A percentile compares a stretch with the other conserved stretches of the same genome.
Conservation (phyloP, 2,329 filamentous ascomycete genomes). For the Sclerotinia trifoliorum region DNA sequence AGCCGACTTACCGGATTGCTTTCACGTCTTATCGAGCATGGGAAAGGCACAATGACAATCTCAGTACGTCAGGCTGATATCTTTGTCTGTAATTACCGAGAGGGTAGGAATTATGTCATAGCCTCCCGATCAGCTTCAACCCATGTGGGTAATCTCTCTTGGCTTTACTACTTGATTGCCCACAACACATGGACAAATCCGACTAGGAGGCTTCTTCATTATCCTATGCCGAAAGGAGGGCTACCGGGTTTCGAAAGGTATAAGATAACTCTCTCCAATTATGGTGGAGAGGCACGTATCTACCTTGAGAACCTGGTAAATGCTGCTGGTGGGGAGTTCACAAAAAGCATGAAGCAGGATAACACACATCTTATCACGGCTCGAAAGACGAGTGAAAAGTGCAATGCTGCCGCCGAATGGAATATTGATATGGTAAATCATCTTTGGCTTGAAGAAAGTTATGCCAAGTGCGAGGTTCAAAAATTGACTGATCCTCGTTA, state of each 20-base stretch:
- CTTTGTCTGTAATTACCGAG: conserved; percentile 83
- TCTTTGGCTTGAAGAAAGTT: conserved; percentile 96
- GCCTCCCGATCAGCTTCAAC: conserved; percentile 71
- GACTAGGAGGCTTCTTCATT: conserved; percentile 79
- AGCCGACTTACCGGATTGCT: conserved; percentile 65
- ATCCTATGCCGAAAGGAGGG: conserved; percentile 74
- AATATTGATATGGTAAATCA: conserved; percentile 88
- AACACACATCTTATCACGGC: conserved; percentile 96
- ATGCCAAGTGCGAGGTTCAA: conserved; percentile 80
- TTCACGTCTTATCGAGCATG: conserved; percentile 65
- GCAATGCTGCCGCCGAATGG: conserved; percentile 89
- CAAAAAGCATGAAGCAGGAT: conserved; percentile 90
- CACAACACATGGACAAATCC: conserved; percentile 88
- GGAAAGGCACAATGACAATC: conserved; percentile 68
- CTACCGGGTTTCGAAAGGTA: conserved; percentile 75
- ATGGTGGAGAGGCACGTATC: conserved; percentile 87
- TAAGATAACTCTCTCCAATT: conserved; percentile 90
- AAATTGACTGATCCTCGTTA: conserved; percentile 73
- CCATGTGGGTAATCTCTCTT: conserved; percentile 86
- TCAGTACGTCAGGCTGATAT: conserved; percentile 71
- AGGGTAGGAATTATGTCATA: conserved; percentile 72
- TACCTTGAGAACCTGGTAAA: conserved; percentile 91
- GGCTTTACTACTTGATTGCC: conserved; percentile 90
- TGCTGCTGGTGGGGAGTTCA: conserved; percentile 83
- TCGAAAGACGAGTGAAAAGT: conserved; percentile 87